Evolutionary conservation across 305 asterid genomes (phyloP), one percentile per base, ranked within the genome.

Genomic region (Rubia peregrina): DNA sequence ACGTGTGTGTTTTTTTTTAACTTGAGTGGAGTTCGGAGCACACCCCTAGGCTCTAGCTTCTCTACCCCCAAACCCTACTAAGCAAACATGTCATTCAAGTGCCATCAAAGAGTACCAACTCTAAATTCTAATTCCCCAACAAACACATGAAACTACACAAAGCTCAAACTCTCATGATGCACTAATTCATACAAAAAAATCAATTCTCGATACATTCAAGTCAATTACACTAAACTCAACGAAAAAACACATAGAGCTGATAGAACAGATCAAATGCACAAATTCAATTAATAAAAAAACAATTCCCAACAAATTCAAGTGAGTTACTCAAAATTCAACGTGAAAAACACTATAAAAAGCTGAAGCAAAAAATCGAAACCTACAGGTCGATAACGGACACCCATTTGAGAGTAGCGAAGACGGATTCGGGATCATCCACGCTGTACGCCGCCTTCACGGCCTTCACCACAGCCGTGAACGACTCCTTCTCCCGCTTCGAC

Each of bases 331-430:
- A 43, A 1, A 43, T 38, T 61, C 42, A 26, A 60, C 38, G 33
- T 9, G n/a, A 9, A 9, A 43, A 10, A 38, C 70, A 10, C 24
- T 51, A 73, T 8, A 53, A 16, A 61, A 48, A 66, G 55, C 57
- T 7, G 61, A 78, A 36, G 1, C 3, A 69, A 60, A 30, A 33
- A 71, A 69, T 71, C 19, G 41, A 75, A 68, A 64, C 91, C 80
- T 81, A 91, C 99, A 94, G 90, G 84, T 91, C 96, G 78, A 94
- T 82, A 60, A 94, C 84, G 40, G 99, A 83, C 65, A 91, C 83
- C 89, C 93, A 94, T 86, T 91, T 94, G 48, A 94, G 95, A 59
- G 97, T 88, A 19, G 95, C 79, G 76, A 90, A 85, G 78, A 94
- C 98, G 41, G 99, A 94, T 80, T 94, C 98, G 53, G 98, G 88